Evolutionary conservation across 129 eudicot genomes (phyloP).

Genomic region (Arctium minus): DNA sequence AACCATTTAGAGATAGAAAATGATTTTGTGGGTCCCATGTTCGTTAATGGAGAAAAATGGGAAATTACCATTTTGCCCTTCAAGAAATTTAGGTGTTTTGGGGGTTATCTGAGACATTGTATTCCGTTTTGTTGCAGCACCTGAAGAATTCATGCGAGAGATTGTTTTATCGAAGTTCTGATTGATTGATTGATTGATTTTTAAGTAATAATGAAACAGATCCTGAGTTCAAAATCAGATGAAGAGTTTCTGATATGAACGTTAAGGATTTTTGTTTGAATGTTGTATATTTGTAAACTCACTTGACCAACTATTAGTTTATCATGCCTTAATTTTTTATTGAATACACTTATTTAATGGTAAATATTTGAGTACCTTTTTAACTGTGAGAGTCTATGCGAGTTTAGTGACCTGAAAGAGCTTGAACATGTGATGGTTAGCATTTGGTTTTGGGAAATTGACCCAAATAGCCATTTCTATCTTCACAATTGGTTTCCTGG

Average conservation of each 20-base stretch:
- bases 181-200: constrained; percentile 14
- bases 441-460: not conserved
- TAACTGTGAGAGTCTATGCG: not conserved
- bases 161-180: constrained; percentile 59
- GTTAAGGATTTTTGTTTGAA: constrained; percentile 19
- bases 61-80: not conserved
- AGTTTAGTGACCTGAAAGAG: too few relatives aligned
- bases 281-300: constrained; percentile 32
- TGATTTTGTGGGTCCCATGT: not conserved
- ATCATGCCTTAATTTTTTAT: constrained; percentile 33
- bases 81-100: not conserved
- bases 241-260: constrained; percentile 41
- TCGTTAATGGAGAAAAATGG: not conserved
- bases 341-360: constrained; percentile 2
- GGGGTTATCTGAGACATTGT: not conserved
- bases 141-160: constrained; percentile 76
- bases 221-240: constrained; percentile 29
- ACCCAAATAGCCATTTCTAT: too few relatives aligned
- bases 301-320: constrained; percentile 7
- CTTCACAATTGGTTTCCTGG: too few relatives aligned
- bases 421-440: too few relatives aligned
- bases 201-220: constrained; percentile 4
- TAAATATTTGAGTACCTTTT: not conserved
- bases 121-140: constrained; percentile 47
- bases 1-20: not conserved